Evolutionary conservation across 768 basidiomycete species (phyloP).

Genomic region (Boletus barrowsii): DNA sequence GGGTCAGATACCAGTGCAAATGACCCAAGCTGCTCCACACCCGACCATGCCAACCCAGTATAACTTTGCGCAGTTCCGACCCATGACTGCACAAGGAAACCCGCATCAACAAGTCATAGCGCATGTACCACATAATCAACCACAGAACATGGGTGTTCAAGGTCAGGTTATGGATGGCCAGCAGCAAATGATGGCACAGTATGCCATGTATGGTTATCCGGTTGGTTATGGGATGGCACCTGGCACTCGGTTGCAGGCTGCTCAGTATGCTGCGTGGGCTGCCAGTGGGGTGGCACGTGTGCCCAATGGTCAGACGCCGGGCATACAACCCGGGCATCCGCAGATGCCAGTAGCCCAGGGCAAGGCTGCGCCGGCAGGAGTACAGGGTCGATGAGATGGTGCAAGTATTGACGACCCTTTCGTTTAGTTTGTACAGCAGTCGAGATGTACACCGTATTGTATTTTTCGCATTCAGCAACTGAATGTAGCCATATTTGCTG

Average conservation of each 20-base stretch:
- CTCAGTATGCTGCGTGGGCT: conserved; percentile 27
- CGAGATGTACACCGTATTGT: conserved; percentile 14
- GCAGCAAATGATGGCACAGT: conserved; percentile 32
- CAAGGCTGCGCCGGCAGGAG: conserved; percentile 32
- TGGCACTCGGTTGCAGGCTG: conserved; percentile 11
- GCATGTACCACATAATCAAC: conserved; percentile 28
- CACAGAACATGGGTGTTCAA: conserved; percentile 27
- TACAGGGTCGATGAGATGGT: conserved; percentile 32
- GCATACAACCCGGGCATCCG: conserved; percentile 28
- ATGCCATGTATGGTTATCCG: conserved; percentile 26
- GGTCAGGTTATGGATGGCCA: conserved; percentile 23
- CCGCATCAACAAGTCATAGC: conserved; percentile 24
- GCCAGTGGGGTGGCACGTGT: conserved; percentile 17
- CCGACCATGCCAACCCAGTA: conserved; percentile 28
- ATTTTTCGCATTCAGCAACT: not conserved
- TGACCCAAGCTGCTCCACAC: conserved; percentile 27
- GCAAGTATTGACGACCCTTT: conserved; percentile 1
- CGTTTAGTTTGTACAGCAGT: not conserved
- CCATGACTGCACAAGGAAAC: conserved; percentile 27
- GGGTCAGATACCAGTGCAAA: conserved; percentile 24
- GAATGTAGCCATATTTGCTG: conserved; percentile 11
- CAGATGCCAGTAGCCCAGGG: conserved; percentile 32
- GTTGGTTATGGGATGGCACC: conserved; percentile 20
- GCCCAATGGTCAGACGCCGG: conserved; percentile 26
- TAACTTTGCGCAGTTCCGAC: conserved; percentile 35